Evolutionary conservation across 805 yeast species (phyloP).

Genomic region (Starmera caribaea): DNA sequence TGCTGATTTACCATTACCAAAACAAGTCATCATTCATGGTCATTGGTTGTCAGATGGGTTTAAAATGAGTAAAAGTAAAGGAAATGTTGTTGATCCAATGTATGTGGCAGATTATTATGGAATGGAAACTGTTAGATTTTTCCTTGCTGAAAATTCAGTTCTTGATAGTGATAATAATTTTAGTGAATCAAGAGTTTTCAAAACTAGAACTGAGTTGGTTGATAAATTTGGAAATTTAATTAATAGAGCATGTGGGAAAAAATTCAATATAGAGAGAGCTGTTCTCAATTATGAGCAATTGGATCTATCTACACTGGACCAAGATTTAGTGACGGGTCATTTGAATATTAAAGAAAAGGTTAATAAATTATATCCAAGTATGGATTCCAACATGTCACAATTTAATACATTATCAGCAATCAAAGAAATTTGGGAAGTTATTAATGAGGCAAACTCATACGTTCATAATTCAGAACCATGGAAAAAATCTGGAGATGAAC

Average conservation of each 20-base stretch:
- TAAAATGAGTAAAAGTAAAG: conserved; percentile 89
- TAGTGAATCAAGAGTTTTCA: conserved; percentile 43
- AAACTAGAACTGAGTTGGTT: conserved; percentile 54
- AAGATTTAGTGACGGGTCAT: conserved; percentile 3
- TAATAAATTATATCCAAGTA: conserved; percentile 23
- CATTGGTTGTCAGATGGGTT: conserved; percentile 89
- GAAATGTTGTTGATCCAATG: conserved; percentile 90
- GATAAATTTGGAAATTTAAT: conserved; percentile 79
- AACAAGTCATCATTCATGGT: conserved; percentile 76
- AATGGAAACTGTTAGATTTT: conserved; percentile 64
- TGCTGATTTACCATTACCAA: conserved; percentile 62
- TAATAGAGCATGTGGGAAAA: conserved; percentile 62
- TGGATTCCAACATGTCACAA: conserved; percentile 32
- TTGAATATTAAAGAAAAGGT: conserved; percentile 22
- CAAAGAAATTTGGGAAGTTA: conserved; percentile 46
- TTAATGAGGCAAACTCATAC: conserved; percentile 53
- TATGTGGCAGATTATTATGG: conserved; percentile 56
- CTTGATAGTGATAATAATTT: conserved; percentile 75
- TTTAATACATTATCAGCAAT: conserved; percentile 51
- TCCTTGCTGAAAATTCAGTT: conserved; percentile 65
- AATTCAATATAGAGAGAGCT: conserved; percentile 50
- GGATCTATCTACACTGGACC: conserved; percentile 3
- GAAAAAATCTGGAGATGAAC: conserved; percentile 32
- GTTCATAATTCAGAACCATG: conserved; percentile 74
- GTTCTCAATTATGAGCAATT: conserved; percentile 4